Conservation (phyloP, 2,329 filamentous ascomycete genomes). For the Bisporella sp. region DNA sequence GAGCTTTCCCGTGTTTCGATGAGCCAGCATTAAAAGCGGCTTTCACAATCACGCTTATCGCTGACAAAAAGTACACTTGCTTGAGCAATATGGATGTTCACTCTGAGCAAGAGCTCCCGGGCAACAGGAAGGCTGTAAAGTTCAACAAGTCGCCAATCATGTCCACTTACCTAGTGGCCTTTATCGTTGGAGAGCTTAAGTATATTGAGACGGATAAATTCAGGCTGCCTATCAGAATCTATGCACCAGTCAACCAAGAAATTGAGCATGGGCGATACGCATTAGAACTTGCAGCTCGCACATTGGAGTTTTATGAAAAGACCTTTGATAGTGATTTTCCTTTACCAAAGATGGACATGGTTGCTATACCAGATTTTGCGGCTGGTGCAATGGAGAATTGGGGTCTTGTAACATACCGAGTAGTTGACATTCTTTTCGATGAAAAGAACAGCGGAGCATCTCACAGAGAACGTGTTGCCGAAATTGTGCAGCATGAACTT, state of each 20-base stretch:
- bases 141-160: slow-evolving; percentile 91
- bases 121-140: slow-evolving; percentile 75
- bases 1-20: slow-evolving; percentile 94
- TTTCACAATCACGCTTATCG: slow-evolving; percentile 85
- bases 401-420: slow-evolving; percentile 91
- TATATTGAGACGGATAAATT: slow-evolving; percentile 89
- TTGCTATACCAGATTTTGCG: slow-evolving; percentile 92
- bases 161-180: slow-evolving; percentile 93
- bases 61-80: slow-evolving; percentile 85
- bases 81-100: slow-evolving; percentile 96
- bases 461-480: slow-evolving; percentile 86
- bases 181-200: slow-evolving; percentile 90
- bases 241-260: slow-evolving; percentile 81
- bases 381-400: slow-evolving; percentile 97
- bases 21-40: slow-evolving; percentile 90
- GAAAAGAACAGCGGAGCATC: slow-evolving; percentile 86
- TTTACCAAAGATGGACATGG: slow-evolving; percentile 92
- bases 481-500: slow-evolving; percentile 93
- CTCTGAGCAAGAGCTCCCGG: slow-evolving; percentile 64
- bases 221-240: slow-evolving; percentile 88
- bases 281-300: slow-evolving; percentile 80
- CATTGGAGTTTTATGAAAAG: slow-evolving; percentile 91
- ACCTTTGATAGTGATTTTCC: slow-evolving; percentile 84
- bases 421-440: slow-evolving; percentile 84
- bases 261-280: slow-evolving; percentile 91